Conservation (phyloP, 2,329 filamentous ascomycete genomes). For the Mariannaea sp. region DNA sequence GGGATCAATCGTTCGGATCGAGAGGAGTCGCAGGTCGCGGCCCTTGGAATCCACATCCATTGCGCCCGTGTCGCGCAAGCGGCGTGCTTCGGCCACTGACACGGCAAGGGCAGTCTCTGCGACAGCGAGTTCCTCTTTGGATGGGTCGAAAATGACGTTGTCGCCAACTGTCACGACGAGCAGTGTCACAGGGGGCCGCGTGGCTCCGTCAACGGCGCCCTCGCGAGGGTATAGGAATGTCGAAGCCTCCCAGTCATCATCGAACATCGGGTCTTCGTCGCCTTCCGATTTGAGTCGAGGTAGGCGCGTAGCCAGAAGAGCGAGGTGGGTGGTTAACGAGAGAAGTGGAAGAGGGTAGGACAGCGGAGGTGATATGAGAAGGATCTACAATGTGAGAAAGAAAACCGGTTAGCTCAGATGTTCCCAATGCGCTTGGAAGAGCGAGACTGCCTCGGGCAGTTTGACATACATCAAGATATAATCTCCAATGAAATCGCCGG, state of each 20-base stretch:
- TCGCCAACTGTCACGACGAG: slow-evolving; percentile 84
- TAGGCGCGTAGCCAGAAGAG: slow-evolving; percentile 83
- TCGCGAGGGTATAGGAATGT: slow-evolving; percentile 72
- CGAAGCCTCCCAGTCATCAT: slow-evolving; percentile 94
- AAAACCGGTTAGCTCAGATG: slow-evolving; percentile 13
- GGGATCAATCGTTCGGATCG: slow-evolving; percentile 75
- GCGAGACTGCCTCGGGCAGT: no score
- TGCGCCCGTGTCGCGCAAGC: slow-evolving; percentile 32
- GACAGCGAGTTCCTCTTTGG: slow-evolving; percentile 87
- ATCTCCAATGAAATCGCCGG: slow-evolving; percentile 89
- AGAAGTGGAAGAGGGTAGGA: slow-evolving; percentile 93
- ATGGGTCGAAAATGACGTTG: slow-evolving; percentile 94
- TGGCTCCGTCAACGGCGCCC: slow-evolving; percentile 36
- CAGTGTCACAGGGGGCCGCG: slow-evolving; percentile 82
- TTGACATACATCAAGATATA: slow-evolving; percentile 85
- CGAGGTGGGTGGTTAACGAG: slow-evolving; percentile 90
- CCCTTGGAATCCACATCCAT: slow-evolving; percentile 50
- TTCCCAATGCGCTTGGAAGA: neutral
- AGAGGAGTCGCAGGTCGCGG: slow-evolving; percentile 63
- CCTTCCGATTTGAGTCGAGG: slow-evolving; percentile 84
- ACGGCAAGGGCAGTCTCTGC: slow-evolving; percentile 88
- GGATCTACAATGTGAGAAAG: slow-evolving; percentile 61
- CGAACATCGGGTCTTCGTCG: slow-evolving; percentile 96
- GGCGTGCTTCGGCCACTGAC: slow-evolving; percentile 65
- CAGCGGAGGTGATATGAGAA: slow-evolving; percentile 89